These are phyloP conservation scores for Monosporascus sp. DNA, from an alignment of 2,329 filamentous ascomycete genomes.

Conservation along the genomic window DNA sequence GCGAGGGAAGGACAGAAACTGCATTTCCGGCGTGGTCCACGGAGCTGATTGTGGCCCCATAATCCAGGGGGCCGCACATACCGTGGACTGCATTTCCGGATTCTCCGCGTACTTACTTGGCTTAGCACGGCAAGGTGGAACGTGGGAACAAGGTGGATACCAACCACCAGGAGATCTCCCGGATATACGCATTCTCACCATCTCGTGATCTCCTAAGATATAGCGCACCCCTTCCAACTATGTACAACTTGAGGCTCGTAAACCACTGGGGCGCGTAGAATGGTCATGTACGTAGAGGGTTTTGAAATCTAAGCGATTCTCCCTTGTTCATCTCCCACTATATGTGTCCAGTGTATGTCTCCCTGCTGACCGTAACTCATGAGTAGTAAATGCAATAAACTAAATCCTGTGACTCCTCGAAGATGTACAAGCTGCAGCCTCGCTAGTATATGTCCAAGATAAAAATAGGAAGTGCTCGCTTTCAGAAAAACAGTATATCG, in stretches of 20 bases:
- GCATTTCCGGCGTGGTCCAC: conserved; percentile 8
- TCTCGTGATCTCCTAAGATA: too few relatives aligned
- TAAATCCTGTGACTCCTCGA: neutral
- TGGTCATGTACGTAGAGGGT: neutral
- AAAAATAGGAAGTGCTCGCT: neutral
- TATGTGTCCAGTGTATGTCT: neutral
- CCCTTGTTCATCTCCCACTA: neutral
- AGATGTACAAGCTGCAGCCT: neutral
- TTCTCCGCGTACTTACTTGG: conserved; percentile 7
- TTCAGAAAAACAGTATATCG: conserved; percentile 70
- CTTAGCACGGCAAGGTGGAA: conserved; percentile 1
- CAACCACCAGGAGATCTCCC: too few relatives aligned
- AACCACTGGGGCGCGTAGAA: neutral
- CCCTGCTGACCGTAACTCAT: neutral
- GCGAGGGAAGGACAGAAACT: neutral
- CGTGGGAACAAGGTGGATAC: neutral
- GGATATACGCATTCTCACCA: too few relatives aligned
- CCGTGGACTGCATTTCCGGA: neutral
- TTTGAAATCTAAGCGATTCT: neutral
- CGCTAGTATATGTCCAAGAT: neutral
- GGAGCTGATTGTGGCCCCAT: conserved; percentile 4
- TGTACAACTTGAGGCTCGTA: neutral
- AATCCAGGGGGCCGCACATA: conserved; percentile 3
- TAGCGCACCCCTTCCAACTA: neutral
- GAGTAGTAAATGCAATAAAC: neutral